Evolutionary conservation across 805 yeast genomes (phyloP).

Genomic region (Starmera amethionina): DNA sequence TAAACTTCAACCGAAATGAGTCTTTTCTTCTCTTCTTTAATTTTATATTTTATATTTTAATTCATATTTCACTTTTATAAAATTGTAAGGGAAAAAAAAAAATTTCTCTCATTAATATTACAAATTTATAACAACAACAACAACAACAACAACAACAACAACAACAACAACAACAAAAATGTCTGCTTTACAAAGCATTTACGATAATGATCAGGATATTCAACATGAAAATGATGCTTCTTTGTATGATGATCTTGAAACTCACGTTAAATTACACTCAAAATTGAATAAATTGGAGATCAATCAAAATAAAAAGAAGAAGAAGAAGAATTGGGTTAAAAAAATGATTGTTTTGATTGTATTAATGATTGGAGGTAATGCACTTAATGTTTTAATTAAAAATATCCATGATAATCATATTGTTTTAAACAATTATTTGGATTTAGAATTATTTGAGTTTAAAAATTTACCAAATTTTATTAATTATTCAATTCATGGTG

Average conservation of each 20-base stretch:
- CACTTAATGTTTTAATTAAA: slow-evolving; percentile 42
- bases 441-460: no score
- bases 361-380: slow-evolving; percentile 36
- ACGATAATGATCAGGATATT: slow-evolving; percentile 2
- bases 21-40: no score
- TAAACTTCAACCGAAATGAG: slow-evolving; percentile 11
- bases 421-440: slow-evolving; percentile 15
- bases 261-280: no score
- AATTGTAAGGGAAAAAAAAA: no score
- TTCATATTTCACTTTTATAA: no score
- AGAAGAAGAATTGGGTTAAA: neutral
- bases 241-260: neutral
- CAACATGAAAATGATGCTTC: slow-evolving; percentile 3
- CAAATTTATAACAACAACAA: no score
- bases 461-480: slow-evolving; percentile 15
- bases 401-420: slow-evolving; percentile 43
- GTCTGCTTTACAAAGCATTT: neutral
- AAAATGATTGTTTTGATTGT: slow-evolving; percentile 8
- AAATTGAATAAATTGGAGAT: no score
- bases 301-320: no score
- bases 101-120: no score
- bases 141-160: no score
- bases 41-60: no score
- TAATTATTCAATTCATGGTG: slow-evolving; percentile 39
- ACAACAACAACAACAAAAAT: slow-evolving; percentile 8